Evolutionary conservation across 129 eudicot species (phyloP).

Genomic region (Flaveria linearis): DNA sequence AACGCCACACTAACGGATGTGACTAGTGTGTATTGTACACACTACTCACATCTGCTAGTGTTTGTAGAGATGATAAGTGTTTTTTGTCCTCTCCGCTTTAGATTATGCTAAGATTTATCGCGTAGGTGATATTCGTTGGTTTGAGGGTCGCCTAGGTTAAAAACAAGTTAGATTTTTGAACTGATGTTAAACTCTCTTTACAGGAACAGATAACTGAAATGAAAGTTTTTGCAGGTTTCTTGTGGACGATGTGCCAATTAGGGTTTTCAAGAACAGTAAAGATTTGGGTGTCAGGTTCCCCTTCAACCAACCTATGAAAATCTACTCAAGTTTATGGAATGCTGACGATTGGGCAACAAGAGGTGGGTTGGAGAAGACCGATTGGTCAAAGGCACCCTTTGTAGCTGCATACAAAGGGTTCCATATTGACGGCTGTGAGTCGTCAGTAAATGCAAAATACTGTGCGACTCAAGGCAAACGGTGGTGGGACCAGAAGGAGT

Average conservation of each 20-base stretch:
- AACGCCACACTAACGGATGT: too few species aligned
- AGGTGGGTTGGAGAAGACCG: constrained; percentile 75
- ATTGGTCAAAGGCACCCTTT: constrained; percentile 72
- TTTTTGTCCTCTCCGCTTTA: too few species aligned
- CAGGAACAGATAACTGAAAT: not conserved
- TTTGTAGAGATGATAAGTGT: too few species aligned
- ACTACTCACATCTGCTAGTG: too few species aligned
- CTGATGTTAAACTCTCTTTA: too few species aligned
- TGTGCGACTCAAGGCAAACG: constrained; percentile 52
- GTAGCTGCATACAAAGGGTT: constrained; percentile 52
- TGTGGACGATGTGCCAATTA: constrained; percentile 60
- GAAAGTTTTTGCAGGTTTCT: constrained; percentile 42
- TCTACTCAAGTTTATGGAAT: constrained; percentile 71
- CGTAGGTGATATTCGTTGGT: too few species aligned
- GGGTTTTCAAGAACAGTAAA: constrained; percentile 66
- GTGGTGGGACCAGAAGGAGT: constrained; percentile 61
- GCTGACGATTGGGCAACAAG: constrained; percentile 77
- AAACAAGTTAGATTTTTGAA: not conserved
- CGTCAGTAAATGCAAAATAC: constrained; percentile 45
- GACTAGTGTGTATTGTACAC: too few species aligned
- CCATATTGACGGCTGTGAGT: constrained; percentile 58
- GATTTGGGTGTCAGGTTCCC: constrained; percentile 68
- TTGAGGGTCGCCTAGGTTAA: too few species aligned
- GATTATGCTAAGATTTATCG: too few species aligned
- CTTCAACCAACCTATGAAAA: constrained; percentile 66